These are phyloP conservation scores for Zygosaccharomyces siamensis DNA, from an alignment of 805 yeast genomes.

Conservation along the genomic window DNA sequence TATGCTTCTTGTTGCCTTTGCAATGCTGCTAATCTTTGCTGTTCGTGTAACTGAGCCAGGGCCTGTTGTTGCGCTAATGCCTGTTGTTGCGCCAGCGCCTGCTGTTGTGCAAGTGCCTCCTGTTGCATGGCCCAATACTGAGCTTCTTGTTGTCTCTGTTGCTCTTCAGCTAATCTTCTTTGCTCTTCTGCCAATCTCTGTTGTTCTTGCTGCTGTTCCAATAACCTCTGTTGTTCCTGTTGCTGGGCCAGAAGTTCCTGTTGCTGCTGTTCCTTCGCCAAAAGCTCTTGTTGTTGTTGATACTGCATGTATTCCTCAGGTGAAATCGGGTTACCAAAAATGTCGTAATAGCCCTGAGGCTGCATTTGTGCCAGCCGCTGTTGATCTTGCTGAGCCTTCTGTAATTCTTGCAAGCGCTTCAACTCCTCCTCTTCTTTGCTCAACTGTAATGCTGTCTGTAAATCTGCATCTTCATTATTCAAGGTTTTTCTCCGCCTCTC, in stretches of 20 bases:
- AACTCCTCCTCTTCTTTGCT: conserved; percentile 30
- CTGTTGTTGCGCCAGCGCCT: conserved; percentile 34
- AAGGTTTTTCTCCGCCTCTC: conserved; percentile 46
- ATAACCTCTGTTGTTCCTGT: conserved; percentile 22
- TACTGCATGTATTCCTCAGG: conserved; percentile 36
- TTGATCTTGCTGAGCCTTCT: conserved; percentile 23
- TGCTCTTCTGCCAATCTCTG: conserved; percentile 17
- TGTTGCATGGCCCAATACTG: conserved; percentile 24
- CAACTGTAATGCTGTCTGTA: conserved; percentile 25
- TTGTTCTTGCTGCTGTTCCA: conserved; percentile 28
- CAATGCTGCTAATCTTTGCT: conserved; percentile 7
- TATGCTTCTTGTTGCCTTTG: conserved; percentile 36
- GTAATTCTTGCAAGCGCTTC: conserved; percentile 25
- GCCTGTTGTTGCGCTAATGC: conserved; percentile 30
- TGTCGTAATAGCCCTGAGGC: conserved; percentile 31
- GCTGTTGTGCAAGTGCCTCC: conserved; percentile 30
- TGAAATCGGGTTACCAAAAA: conserved; percentile 35
- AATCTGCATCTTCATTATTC: conserved; percentile 22
- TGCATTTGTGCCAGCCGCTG: conserved; percentile 28
- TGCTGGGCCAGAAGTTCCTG: conserved; percentile 28
- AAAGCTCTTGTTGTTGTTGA: conserved; percentile 30
- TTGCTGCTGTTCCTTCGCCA: conserved; percentile 29
- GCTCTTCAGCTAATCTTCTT: conserved; percentile 11
- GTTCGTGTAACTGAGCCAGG: conserved; percentile 28
- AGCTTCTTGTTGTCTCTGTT: conserved; percentile 21